Conservation (phyloP, 176 grass and related monocot species). For the Triticum turgidum region DNA sequence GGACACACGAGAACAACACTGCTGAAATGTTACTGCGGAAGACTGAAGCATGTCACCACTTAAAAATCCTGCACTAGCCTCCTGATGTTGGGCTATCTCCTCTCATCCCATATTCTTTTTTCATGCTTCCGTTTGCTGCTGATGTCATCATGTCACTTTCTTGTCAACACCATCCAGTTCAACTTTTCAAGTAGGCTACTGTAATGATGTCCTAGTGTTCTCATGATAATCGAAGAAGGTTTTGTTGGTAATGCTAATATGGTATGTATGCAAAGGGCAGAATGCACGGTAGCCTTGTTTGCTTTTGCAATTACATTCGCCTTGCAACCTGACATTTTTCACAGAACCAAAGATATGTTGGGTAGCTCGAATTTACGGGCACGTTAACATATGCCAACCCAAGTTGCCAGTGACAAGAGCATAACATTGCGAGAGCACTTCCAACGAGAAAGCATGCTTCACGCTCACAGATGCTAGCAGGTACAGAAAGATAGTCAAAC, state of each 20-base stretch:
- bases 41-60: neutral
- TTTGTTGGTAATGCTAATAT: neutral
- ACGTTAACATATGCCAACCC: neutral
- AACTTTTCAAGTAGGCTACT: constrained; percentile 39
- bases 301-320: neutral
- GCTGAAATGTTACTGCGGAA: neutral
- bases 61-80: constrained; percentile 16
- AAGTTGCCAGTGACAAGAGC: neutral
- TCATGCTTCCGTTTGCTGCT: constrained; percentile 5
- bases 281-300: neutral
- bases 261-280: neutral
- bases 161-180: constrained; percentile 29
- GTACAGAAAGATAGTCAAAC: neutral
- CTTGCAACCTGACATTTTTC: neutral
- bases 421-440: neutral
- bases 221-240: constrained; percentile 17
- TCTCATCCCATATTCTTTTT: neutral
- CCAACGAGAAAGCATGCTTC: neutral
- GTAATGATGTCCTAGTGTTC: constrained; percentile 6
- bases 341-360: neutral
- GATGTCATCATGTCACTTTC: constrained; percentile 23
- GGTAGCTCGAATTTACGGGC: neutral
- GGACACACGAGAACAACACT: neutral
- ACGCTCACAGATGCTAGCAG: neutral
- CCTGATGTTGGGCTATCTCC: constrained; percentile 23